Evolutionary conservation across 169 alveolate genomes (phyloP), one percentile per base, ranked within the genome.

Genomic region (Amoebophrya sp.): DNA sequence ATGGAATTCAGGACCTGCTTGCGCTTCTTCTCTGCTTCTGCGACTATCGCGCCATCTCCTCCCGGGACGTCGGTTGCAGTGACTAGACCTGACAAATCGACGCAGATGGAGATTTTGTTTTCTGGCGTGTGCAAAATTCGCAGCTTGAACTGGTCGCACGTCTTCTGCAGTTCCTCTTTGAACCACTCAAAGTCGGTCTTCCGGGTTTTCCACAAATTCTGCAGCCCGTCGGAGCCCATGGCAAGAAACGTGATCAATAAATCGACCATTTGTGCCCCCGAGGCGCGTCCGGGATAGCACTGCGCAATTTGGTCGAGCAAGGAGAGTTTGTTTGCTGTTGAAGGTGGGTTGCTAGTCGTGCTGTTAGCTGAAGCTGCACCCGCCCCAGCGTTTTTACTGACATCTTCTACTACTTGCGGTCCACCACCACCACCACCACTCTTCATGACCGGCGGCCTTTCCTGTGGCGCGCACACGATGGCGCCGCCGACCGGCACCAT

Each of bases 401-500:
- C 18, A 23, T 89, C 23, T 7, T 33, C 47, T 3, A 7, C 18
- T 3, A 7, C 38, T 7, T 33, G 12, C 0, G 90, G 77, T 41
- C 90, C 83, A 14, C 90, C 40, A 23, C 47, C 54, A 0, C 92
- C 40, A 2, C 39, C 12, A 3, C 1, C 32, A 18, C 35, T 0
- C 29, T 0, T 39, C 39, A 35, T 47, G n/a, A 39, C 91, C 7
- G 66, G 66, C 29, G 77, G 77, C 88, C 23, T 12, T 0, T 89
- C 90, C 38, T 90, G 93, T 0, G 93, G 88, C 14, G 96, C 93
- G 93, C 94, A 94, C 12, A 97, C 93, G 33, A 96, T 53, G 25
- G 97, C 91, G 0, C 98, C 98, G 23, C 98, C 98, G 0, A 97
- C 98, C 3, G 98, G 98, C 29, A 96, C 98, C 97, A 96, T 93